A percentile compares a stretch with the other conserved stretches of the same genome.
Conservation (phyloP, 2,329 filamentous ascomycete genomes). For the Alternaria ethzedia region DNA sequence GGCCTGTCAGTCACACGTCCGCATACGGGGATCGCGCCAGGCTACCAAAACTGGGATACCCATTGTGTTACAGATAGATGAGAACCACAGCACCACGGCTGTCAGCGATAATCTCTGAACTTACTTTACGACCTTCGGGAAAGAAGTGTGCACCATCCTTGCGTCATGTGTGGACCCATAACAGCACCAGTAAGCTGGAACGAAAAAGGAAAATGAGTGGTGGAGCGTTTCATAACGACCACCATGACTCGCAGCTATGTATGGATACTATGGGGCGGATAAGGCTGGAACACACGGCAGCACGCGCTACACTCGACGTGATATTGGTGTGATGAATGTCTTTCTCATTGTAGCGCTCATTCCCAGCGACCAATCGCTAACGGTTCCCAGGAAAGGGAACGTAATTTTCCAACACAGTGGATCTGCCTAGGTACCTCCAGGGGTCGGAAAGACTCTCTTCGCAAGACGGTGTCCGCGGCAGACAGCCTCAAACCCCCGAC, state of each 20-base stretch:
- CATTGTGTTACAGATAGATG: neutral
- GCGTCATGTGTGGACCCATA: slow-evolving; percentile 4
- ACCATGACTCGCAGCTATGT: slow-evolving; percentile 7
- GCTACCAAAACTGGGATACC: neutral
- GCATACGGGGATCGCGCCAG: slow-evolving; percentile 2
- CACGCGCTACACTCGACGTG: neutral
- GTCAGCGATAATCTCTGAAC: slow-evolving; percentile 3
- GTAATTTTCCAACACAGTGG: neutral
- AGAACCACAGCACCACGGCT: slow-evolving; percentile 4
- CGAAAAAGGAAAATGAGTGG: slow-evolving; percentile 1
- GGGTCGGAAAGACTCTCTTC: neutral
- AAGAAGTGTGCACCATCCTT: slow-evolving; percentile 2
- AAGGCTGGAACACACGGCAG: slow-evolving; percentile 14
- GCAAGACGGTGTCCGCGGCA: neutral
- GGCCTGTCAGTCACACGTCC: slow-evolving; percentile 6
- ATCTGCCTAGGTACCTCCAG: neutral
- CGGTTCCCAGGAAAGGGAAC: neutral
- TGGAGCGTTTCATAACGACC: neutral
- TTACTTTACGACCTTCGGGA: neutral
- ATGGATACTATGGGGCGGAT: neutral
- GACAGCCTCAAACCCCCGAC: neutral
- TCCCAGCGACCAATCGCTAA: neutral
- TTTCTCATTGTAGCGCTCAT: neutral
- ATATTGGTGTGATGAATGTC: neutral
- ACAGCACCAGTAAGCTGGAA: slow-evolving; percentile 2